Percentiles rank a stretch among this genome's conserved stretches.
These are phyloP conservation scores for Huntiella abstrusa DNA, from an alignment of 2,329 filamentous ascomycete species.

Conservation along the genomic window DNA sequence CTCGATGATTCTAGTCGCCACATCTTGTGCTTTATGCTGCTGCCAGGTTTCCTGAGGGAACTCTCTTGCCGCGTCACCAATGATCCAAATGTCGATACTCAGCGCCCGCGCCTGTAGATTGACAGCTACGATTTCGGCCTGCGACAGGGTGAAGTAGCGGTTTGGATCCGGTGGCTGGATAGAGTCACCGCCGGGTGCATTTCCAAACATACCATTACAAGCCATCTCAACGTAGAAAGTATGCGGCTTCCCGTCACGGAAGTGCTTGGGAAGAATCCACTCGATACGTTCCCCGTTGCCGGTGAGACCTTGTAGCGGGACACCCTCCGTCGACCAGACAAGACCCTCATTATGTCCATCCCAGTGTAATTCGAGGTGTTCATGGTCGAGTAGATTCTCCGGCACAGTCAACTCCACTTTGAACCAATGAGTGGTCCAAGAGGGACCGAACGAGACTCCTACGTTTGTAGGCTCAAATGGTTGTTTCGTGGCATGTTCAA, in stretches of 20 bases:
- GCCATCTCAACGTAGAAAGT: constrained; percentile 95
- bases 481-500: constrained; percentile 36
- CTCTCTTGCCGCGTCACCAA: constrained; percentile 78
- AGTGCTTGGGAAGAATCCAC: constrained; percentile 72
- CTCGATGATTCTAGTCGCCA: constrained; percentile 79
- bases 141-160: constrained; percentile 55
- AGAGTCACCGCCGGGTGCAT: constrained; percentile 61
- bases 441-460: constrained; percentile 71
- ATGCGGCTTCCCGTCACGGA: constrained; percentile 71
- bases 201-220: constrained; percentile 97
- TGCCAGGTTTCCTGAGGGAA: constrained; percentile 80
- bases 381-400: constrained; percentile 48
- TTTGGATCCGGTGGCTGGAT: constrained; percentile 84
- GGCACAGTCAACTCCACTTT: constrained; percentile 65
- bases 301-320: constrained; percentile 77
- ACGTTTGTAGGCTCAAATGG: constrained; percentile 52
- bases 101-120: constrained; percentile 71
- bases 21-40: constrained; percentile 65
- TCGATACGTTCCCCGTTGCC: constrained; percentile 76
- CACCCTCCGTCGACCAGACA: constrained; percentile 80
- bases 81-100: constrained; percentile 89
- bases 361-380: constrained; percentile 89
- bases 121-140: constrained; percentile 74
- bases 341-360: constrained; percentile 89
- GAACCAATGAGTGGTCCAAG: constrained; percentile 98